phyloP scores from a whole-genome alignment of 257 asterid species.

The Scutellaria barbata region DNA sequence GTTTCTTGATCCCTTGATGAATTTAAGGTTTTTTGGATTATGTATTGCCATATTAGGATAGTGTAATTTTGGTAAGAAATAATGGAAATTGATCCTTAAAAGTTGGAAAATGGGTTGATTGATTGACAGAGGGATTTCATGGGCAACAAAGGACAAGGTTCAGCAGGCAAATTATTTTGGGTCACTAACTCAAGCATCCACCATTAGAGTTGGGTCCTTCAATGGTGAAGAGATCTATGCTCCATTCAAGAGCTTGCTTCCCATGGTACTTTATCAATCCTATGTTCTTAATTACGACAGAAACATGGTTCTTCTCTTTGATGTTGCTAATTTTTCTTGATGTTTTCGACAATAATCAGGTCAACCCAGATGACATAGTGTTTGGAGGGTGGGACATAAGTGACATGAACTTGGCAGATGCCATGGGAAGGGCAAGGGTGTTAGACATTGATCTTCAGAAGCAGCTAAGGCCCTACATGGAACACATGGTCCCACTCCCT shows the following conservation, averaged over 20 bases:
- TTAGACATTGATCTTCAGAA: conserved; percentile 92
- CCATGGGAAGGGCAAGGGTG: conserved; percentile 95
- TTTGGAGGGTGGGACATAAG: conserved; percentile 99
- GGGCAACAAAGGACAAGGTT: conserved; percentile 96
- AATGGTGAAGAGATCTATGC: conserved; percentile 98
- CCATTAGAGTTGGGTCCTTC: conserved; percentile 89
- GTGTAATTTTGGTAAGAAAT: background rate
- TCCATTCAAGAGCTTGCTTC: conserved; percentile 95
- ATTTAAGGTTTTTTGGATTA: background rate
- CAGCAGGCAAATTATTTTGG: conserved; percentile 97
- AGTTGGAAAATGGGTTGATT: conserved; percentile 37
- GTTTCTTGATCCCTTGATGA: conserved; percentile 26
- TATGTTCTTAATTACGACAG: too few species aligned
- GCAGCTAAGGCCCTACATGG: conserved; percentile 98
- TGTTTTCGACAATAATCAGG: conserved; percentile 65
- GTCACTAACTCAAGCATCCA: conserved; percentile 89
- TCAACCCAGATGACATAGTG: conserved; percentile 84
- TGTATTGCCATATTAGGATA: background rate
- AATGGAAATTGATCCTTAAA: background rate
- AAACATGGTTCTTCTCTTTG: too few species aligned
- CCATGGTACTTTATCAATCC: conserved; percentile 62
- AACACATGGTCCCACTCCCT: conserved; percentile 97
- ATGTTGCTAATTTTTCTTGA: background rate
- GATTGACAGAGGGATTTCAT: conserved; percentile 80
- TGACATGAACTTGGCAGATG: conserved; percentile 91